A percentile compares a stretch with the other conserved stretches of the same genome.
phyloP scores from a whole-genome alignment of 768 basidiomycete genomes.

The Mrakia frigida region DNA sequence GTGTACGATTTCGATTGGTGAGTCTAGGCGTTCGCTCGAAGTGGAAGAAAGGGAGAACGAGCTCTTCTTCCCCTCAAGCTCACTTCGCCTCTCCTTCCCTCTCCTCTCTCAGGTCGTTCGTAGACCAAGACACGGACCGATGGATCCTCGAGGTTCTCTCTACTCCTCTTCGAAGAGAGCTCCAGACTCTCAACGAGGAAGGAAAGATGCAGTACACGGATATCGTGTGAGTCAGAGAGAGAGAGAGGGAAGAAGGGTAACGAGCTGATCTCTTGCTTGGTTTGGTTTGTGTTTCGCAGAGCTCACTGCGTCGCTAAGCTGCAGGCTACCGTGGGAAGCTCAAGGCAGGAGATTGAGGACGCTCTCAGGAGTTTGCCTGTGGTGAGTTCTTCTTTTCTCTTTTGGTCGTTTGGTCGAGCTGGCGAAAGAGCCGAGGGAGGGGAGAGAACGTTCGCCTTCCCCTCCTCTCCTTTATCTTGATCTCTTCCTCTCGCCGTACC shows the following conservation, averaged over 20 bases:
- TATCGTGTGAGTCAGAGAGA: slow-evolving; percentile 62
- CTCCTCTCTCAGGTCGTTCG: slow-evolving; percentile 45
- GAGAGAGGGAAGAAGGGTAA: background rate
- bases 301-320: slow-evolving; percentile 63
- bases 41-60: background rate
- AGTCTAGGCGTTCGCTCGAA: slow-evolving; percentile 32
- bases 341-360: slow-evolving; percentile 66
- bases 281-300: slow-evolving; percentile 48
- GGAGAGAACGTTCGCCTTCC: background rate
- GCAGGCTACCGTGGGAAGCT: slow-evolving; percentile 59
- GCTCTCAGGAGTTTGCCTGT: slow-evolving; percentile 79
- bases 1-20: slow-evolving; percentile 98
- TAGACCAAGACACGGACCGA: slow-evolving; percentile 94
- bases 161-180: slow-evolving; percentile 73
- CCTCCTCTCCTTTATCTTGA: background rate
- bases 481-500: background rate
- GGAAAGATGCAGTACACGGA: slow-evolving; percentile 78
- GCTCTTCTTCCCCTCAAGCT: background rate
- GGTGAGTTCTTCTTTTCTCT: slow-evolving; percentile 51
- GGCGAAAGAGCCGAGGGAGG: background rate
- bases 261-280: background rate
- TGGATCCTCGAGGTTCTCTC: slow-evolving; percentile 73
- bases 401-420: background rate
- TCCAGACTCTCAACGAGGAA: slow-evolving; percentile 60
- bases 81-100: background rate